A percentile compares a stretch with the other conserved stretches of the same genome.
Evolutionary conservation across 2,329 filamentous ascomycete genomes (phyloP).

Genomic region (Domatiomyces globalis): DNA sequence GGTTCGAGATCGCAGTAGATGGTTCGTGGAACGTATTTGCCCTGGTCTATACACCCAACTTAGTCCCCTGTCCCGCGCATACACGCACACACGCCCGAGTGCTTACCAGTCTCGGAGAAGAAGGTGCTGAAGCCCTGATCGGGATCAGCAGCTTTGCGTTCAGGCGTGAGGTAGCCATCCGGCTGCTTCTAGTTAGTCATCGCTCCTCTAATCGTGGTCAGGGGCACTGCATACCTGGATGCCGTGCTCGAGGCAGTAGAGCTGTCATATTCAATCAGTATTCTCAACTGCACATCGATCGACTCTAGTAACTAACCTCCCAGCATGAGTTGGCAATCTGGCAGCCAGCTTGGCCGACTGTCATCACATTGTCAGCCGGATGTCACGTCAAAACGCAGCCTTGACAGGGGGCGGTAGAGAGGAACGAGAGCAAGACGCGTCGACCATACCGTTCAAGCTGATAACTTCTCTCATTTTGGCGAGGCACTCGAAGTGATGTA

Average conservation of each 20-base stretch:
- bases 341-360: constrained; percentile 99
- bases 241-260: constrained; percentile 99
- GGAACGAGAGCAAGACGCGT: constrained; percentile 10
- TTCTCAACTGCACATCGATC: not conserved
- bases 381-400: constrained; percentile 9
- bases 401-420: constrained; percentile 12
- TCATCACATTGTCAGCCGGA: constrained; percentile 40
- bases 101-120: constrained; percentile 96
- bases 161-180: constrained; percentile 95
- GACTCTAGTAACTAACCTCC: constrained; percentile 60
- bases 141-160: constrained; percentile 83
- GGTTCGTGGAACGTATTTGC: constrained; percentile 96
- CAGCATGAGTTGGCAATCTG: constrained; percentile 99
- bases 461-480: constrained; percentile 95
- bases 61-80: constrained; percentile 2
- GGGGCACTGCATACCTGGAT: constrained; percentile 62
- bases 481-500: not conserved
- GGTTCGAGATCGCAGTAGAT: constrained; percentile 99
- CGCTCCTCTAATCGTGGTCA: constrained; percentile 2
- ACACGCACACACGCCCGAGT: constrained; percentile 15
- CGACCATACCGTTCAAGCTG: constrained; percentile 81
- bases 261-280: constrained; percentile 43
- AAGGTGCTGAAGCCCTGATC: constrained; percentile 99
- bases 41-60: constrained; percentile 52
- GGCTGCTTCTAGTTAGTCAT: constrained; percentile 45